Evolutionary conservation across 2,329 filamentous ascomycete species (phyloP), one percentile per base, ranked within the genome.

Genomic region (Fusarium phyllophilum): DNA sequence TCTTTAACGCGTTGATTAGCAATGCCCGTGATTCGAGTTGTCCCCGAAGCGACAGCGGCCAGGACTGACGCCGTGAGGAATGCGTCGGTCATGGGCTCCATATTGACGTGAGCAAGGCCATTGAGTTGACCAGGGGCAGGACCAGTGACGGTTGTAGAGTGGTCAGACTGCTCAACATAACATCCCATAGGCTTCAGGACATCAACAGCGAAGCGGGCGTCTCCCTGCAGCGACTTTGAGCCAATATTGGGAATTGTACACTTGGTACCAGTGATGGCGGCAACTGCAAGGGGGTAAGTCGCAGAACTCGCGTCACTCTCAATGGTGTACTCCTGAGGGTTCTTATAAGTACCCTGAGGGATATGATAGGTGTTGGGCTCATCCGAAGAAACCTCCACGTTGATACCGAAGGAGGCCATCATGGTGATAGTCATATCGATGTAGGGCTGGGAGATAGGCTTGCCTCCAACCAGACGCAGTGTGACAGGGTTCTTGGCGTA

Each of bases 61-160:
- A 99, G 88, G 9, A 97, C 95, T 4, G 95, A 97, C 24, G 96
- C 96, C 9, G 95, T 98, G 59, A 99, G 87, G 86, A 99, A 99
- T 55, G 96, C 96, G 83, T 99, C 96, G 0, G 96, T 99, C 96
- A 99, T 99, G 3, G 96, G 93, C 82, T 98, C 96, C 96, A 99
- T 99, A 79, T 99, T 95, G 34, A 99, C 91, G 67, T 96, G 92
- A 24, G 91, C 85, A 18, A 99, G 85, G 2, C 94, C 92, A 76
- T 91, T 91, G 44, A 99, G 85, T 22, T 88, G 84, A 17, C 96
- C 96, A 62, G 87, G 83, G 6, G 89, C 83, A n/a, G 96, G 96
- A 3, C 96, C 96, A 14, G 93, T 97, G 14, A 99, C 96, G 0
- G 95, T 98, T 3, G 96, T 99, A 3, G 95, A 97, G 24, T 88